Base-by-base conservation (phyloP, 768 basidiomycete species). In the Auriscalpium orientale region DNA sequence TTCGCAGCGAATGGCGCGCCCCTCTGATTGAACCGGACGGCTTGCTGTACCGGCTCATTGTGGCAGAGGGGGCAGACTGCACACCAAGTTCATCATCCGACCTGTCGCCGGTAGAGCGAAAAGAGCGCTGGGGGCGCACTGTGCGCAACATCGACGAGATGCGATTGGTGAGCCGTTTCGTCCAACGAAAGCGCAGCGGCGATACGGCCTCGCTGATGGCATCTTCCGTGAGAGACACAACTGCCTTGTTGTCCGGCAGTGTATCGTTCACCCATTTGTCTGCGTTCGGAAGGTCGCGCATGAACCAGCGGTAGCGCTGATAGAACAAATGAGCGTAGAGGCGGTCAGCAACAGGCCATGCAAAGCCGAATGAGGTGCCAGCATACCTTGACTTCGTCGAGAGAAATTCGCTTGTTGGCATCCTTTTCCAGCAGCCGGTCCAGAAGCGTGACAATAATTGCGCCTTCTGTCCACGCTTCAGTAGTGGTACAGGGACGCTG, bases 371-470 rank as follows among this genome's bases (percentile, higher is more conserved):
- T 28, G 34, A 38, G 33, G 16, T 28, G 28, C 28, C 28, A 22
- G 63, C 74, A 59, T 65, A 87, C 95, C 82, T 95, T 98, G 63
- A 93, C 83, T 62, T 89, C 78, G 33, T 83, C 80, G 45, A 98
- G 77, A 18, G 83, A 86, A 51, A 95, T 88, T 54, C 95, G 79
- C 65, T 78, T 79, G 33, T 67, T 72, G 6, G 79, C 79, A 62
- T 94, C 86, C 74, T 97, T 98, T 70, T 91, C 81, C 49, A 98
- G 76, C 56, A 98, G 73, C 33, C 77, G 74, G 49, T 84, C 77
- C n/a, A 98, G 74, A 46, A 98, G 72, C 59, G 81, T 75, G 51
- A 94, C 76, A 46, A 89, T 84, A 35, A 80, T 73, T 13, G 73
- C 71, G 0, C 87, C 89, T 56, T 86, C 82, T 2, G 76, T 73